Base-by-base conservation (phyloP, 805 yeast species). In the Saccharomyces eubayanus region DNA sequence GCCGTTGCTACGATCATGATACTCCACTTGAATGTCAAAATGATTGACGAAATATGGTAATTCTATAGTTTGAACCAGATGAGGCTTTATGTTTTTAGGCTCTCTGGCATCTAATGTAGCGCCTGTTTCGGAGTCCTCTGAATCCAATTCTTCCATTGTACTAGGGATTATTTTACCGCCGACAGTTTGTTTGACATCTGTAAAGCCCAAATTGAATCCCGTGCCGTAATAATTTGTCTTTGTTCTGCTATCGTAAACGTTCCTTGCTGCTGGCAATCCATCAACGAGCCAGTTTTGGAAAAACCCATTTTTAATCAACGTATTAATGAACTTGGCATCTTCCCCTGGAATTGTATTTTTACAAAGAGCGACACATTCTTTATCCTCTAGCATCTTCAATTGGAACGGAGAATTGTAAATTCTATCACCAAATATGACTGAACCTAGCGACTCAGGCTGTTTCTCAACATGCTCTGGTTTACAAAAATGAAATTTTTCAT, bases 371-470 rank as follows among this genome's bases (percentile, higher is more conserved):
- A 76, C 75, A 75, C 99, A 94, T 5, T 77, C 68, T 63, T 78
- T 78, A 57, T 87, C 80, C 66, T 87, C 78, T 58, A 87, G 76
- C 96, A 94, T 87, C 36, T 80, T 76, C 57, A 94, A 73, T 50
- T 85, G 81, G 64, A 88, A 89, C 5, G 98, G 97, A 11, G 98
- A 90, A 64, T 88, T 84, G 76, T 87, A 90, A 59, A 94, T 90
- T 67, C 99, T 79, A 72, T 94, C 99, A 58, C 99, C 99, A 69
- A 94, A 90, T 55, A 94, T 79, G 59, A 94, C 85, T 1, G 97
- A 85, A 9, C 99, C 99, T 51, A 94, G 77, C 10, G 95, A 85
- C 71, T 90, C 98, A 58, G 88, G 82, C 68, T 89, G 96, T 62
- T 85, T 85, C 31, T 56, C 69, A 28, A 68, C 62, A 28, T 66